Conservation (phyloP, 108 stramenopile genomes). For the Cyclostephanos invisitatus region DNA sequence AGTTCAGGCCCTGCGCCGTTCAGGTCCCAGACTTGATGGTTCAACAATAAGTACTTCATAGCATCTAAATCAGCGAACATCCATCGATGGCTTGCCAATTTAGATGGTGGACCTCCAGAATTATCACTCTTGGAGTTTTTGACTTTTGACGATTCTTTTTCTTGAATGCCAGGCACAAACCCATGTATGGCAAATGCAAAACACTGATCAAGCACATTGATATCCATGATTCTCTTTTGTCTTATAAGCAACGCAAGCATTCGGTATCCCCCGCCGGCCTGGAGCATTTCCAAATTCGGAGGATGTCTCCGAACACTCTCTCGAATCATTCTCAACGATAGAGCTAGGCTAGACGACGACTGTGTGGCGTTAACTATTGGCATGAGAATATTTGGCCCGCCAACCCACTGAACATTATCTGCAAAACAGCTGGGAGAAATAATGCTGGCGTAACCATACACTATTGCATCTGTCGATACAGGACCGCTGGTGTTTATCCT, state of each 20-base stretch:
- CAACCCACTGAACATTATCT: conserved; percentile 87
- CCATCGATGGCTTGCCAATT: conserved; percentile 66
- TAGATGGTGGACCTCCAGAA: conserved; percentile 26
- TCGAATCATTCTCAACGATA: conserved; percentile 72
- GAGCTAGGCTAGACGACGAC: conserved; percentile 62
- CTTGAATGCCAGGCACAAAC: conserved; percentile 56
- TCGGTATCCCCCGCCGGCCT: conserved; percentile 81
- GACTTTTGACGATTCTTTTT: conserved; percentile 43
- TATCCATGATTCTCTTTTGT: conserved; percentile 77
- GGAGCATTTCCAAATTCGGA: conserved; percentile 84
- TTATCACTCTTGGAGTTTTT: conserved; percentile 34
- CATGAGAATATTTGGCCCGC: conserved; percentile 79
- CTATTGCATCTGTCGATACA: conserved; percentile 74
- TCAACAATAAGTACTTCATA: conserved; percentile 87
- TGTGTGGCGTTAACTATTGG: conserved; percentile 76
- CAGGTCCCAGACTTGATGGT: conserved; percentile 91
- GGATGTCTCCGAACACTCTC: conserved; percentile 73
- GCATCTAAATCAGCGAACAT: conserved; percentile 89
- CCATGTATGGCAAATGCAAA: conserved; percentile 87
- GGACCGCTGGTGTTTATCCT: conserved; percentile 57
- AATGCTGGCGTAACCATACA: conserved; percentile 71
- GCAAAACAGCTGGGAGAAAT: conserved; percentile 81
- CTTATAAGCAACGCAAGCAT: conserved; percentile 78
- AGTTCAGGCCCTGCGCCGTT: conserved; percentile 70
- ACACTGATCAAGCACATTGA: conserved; percentile 77